A percentile compares a stretch with the other conserved stretches of the same genome.
phyloP scores from a whole-genome alignment of 2,329 filamentous ascomycete genomes.

The Xylariaceae sp. region DNA sequence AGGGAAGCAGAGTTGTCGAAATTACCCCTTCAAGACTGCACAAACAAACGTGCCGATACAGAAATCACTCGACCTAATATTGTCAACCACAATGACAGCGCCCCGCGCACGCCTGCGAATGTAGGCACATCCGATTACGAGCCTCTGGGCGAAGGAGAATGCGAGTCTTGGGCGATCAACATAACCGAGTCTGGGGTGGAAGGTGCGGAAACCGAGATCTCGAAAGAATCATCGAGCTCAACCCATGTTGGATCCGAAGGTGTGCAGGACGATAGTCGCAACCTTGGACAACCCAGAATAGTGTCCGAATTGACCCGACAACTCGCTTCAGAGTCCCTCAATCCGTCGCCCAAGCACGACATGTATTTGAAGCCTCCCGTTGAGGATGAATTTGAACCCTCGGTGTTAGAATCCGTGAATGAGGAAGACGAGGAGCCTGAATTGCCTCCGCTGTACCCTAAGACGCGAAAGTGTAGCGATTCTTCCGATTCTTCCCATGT shows the following conservation, averaged over 20 bases:
- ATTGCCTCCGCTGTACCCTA: constrained; percentile 27
- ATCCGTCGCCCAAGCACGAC: constrained; percentile 18
- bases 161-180: constrained; percentile 11
- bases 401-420: constrained; percentile 31
- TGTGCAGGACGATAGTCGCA: constrained; percentile 2
- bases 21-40: constrained; percentile 4
- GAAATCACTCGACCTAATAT: constrained; percentile 28
- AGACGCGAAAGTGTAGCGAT: constrained; percentile 24
- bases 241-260: constrained; percentile 23
- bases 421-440: constrained; percentile 32
- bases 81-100: constrained; percentile 27
- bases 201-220: not conserved
- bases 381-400: constrained; percentile 28
- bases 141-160: constrained; percentile 9
- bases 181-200: constrained; percentile 14
- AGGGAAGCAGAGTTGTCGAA: constrained; percentile 56
- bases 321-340: constrained; percentile 25
- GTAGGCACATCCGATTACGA: constrained; percentile 12
- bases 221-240: not conserved
- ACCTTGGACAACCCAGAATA: constrained; percentile 9
- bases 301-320: constrained; percentile 29
- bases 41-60: constrained; percentile 8
- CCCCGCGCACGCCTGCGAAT: constrained; percentile 17
- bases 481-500: constrained; percentile 36
- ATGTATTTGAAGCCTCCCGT: constrained; percentile 12